Conservation (phyloP, 495 filamentous ascomycete species). For the Penicillium roqueforti region DNA sequence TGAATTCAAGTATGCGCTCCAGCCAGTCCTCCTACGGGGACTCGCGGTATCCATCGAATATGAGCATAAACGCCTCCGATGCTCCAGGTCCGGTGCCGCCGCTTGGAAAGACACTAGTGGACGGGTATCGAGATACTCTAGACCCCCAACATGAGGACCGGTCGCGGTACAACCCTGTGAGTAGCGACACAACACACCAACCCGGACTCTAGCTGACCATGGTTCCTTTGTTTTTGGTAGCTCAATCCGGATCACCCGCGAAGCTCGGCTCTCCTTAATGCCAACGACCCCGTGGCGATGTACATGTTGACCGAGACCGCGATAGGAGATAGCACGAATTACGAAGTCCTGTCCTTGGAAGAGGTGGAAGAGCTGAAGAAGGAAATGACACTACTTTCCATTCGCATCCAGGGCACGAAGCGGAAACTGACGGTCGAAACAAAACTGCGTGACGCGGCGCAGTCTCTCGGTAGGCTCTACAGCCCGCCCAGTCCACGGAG, state of each 20-base stretch:
- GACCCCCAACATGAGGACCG: constrained; percentile 34
- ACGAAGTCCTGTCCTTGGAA: constrained; percentile 80
- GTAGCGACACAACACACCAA: constrained; percentile 11
- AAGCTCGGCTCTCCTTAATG: constrained; percentile 43
- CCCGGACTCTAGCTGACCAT: constrained; percentile 15
- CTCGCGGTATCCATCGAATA: constrained; percentile 38
- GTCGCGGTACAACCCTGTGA: constrained; percentile 41
- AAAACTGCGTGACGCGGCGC: constrained; percentile 89
- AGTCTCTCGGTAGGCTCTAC: constrained; percentile 76
- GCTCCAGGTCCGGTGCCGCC: constrained; percentile 28
- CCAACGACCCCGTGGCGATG: constrained; percentile 59
- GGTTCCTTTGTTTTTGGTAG: constrained; percentile 16
- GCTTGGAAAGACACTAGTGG: constrained; percentile 40
- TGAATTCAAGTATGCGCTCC: constrained; percentile 45
- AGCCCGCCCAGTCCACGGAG: constrained; percentile 45
- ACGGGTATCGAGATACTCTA: constrained; percentile 43
- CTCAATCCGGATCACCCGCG: constrained; percentile 32
- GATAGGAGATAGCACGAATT: constrained; percentile 77
- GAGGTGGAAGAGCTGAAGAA: constrained; percentile 90
- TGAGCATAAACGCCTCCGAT: constrained; percentile 34
- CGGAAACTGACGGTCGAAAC: constrained; percentile 85
- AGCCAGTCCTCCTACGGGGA: constrained; percentile 49
- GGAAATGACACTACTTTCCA: constrained; percentile 62
- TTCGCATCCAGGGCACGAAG: constrained; percentile 72
- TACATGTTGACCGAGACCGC: constrained; percentile 94